phyloP scores from a whole-genome alignment of 2,329 filamentous ascomycete genomes.

The Epichloe brachyelytri region DNA sequence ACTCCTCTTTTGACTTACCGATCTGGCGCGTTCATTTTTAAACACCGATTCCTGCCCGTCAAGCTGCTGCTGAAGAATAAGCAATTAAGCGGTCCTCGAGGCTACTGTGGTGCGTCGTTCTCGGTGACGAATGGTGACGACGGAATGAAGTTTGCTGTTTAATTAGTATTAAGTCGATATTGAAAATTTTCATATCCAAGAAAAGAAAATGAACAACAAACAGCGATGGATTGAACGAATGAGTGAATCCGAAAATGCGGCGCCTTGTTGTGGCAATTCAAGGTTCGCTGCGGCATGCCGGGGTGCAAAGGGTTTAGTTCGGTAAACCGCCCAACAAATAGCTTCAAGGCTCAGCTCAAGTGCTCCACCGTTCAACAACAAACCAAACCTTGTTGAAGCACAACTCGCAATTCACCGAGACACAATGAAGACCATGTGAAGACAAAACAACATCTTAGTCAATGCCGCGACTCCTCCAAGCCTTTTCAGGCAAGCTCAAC shows the following conservation, averaged over 20 bases:
- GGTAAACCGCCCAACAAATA: slow-evolving; percentile 11
- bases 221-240: neutral
- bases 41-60: neutral
- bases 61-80: neutral
- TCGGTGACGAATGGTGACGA: neutral
- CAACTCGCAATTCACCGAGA: neutral
- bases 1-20: slow-evolving; percentile 27
- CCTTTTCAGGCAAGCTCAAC: slow-evolving; percentile 40
- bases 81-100: neutral
- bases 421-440: neutral
- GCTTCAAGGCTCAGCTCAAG: no score
- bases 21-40: slow-evolving; percentile 42
- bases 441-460: neutral
- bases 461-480: slow-evolving; percentile 53
- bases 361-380: no score
- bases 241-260: neutral
- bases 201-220: neutral
- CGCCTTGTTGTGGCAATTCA: neutral
- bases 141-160: neutral
- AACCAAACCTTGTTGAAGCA: neutral
- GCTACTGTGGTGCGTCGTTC: neutral
- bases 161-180: neutral
- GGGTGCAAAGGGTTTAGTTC: slow-evolving; percentile 16
- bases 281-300: neutral
- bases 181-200: slow-evolving; percentile 1